Conservation (phyloP, 108 stramenopile species). For the Cyclotella atomus region DNA sequence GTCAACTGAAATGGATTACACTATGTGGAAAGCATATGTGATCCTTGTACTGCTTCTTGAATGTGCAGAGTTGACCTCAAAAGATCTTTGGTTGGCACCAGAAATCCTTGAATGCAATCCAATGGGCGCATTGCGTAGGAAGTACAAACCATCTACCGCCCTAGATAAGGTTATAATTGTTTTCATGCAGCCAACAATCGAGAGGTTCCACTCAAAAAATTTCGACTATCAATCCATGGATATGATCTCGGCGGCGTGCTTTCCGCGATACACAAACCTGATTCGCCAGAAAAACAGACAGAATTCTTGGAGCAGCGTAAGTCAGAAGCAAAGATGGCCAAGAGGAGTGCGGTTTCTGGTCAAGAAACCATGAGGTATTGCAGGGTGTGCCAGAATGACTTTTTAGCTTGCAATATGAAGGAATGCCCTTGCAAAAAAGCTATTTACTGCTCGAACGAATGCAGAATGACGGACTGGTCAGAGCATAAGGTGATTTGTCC, state of each 20-base stretch:
- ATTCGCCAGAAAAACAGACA: too few species aligned
- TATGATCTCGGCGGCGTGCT: too few species aligned
- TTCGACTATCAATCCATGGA: too few species aligned
- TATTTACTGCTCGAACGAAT: neutral
- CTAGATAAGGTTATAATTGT: too few species aligned
- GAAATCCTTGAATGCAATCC: neutral
- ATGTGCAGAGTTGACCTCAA: neutral
- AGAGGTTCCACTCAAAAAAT: too few species aligned
- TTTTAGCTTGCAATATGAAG: neutral
- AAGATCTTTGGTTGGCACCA: neutral
- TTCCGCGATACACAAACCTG: too few species aligned
- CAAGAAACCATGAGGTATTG: neutral
- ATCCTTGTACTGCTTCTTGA: neutral
- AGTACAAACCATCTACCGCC: too few species aligned
- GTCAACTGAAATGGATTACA: neutral
- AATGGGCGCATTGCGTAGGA: neutral
- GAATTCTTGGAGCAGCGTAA: too few species aligned
- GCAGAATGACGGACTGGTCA: neutral
- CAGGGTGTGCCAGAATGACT: neutral
- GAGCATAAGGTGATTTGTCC: neutral
- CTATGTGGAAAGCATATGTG: neutral
- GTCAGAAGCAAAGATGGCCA: neutral
- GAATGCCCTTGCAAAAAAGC: neutral
- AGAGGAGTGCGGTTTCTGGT: neutral
- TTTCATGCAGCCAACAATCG: too few species aligned